A percentile compares a stretch with the other conserved stretches of the same genome.
phyloP scores from a whole-genome alignment of 2,329 filamentous ascomycete genomes.

The Diaporthe destruens region DNA sequence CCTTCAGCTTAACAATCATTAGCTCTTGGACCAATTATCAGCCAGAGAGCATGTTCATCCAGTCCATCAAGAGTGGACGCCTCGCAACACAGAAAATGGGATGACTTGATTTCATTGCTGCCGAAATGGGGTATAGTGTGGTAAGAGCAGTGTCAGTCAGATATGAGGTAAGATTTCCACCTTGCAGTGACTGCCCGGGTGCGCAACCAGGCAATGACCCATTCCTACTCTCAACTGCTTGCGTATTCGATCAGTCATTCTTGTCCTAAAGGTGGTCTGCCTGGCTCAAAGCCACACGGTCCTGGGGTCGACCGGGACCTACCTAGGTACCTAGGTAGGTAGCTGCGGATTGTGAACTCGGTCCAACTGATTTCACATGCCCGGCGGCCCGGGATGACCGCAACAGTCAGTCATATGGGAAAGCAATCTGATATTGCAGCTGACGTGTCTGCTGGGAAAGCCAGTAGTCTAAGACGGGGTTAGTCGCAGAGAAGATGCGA shows the following conservation, averaged over 20 bases:
- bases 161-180: not conserved
- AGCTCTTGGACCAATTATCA: too few species aligned
- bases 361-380: not conserved
- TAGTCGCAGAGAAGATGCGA: not conserved
- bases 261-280: not conserved
- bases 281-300: too few species aligned
- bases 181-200: not conserved
- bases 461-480: slow-evolving; percentile 12
- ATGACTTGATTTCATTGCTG: not conserved
- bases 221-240: not conserved
- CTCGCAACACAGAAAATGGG: not conserved
- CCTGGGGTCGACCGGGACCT: too few species aligned
- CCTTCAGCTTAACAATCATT: not conserved
- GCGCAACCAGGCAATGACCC: not conserved
- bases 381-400: not conserved
- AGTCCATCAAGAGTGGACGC: not conserved
- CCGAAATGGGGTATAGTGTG: not conserved
- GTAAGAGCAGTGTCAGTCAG: not conserved
- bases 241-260: not conserved
- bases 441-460: slow-evolving; percentile 37
- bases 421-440: slow-evolving; percentile 36
- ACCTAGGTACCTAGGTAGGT: too few species aligned
- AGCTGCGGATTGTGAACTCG: not conserved
- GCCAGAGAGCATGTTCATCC: not conserved
- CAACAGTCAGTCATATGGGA: slow-evolving; percentile 36